Conservation (phyloP, 2,329 filamentous ascomycete species). For the Fusarium guadeloupense region DNA sequence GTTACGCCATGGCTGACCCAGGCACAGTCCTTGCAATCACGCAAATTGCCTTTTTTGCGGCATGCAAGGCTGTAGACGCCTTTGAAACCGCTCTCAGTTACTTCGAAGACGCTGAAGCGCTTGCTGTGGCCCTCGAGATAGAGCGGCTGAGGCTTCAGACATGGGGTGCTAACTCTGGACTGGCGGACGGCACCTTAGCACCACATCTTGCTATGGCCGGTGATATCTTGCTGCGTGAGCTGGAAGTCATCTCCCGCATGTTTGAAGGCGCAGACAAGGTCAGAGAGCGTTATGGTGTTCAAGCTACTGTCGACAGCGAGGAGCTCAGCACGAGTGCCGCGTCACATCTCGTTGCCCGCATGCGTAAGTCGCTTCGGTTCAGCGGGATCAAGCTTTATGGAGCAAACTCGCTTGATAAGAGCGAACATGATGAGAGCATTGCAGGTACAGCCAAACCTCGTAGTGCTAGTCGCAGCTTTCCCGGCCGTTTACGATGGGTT, state of each 20-base stretch:
- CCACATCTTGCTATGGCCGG: not conserved
- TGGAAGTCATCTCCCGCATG: not conserved
- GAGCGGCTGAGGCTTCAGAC: not conserved
- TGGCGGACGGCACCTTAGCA: not conserved
- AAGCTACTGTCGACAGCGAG: not conserved
- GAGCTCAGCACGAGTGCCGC: not conserved
- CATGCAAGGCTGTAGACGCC: conserved; percentile 1
- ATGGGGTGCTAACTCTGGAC: conserved; percentile 5
- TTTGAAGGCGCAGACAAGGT: conserved; percentile 1
- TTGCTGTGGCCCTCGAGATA: not conserved
- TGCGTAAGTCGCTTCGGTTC: conserved; percentile 2
- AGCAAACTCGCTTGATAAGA: not conserved
- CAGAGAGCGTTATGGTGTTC: not conserved
- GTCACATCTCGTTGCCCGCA: not conserved
- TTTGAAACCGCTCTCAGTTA: conserved; percentile 1
- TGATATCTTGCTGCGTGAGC: not conserved
- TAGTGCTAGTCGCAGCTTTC: not conserved
- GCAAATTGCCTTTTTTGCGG: conserved; percentile 1
- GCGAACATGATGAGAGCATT: not conserved
- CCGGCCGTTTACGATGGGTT: not conserved
- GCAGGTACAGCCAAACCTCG: not conserved
- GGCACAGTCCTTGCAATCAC: conserved; percentile 1
- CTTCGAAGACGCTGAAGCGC: not conserved
- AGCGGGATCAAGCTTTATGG: conserved; percentile 2
- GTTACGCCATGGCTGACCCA: conserved; percentile 1